These are phyloP conservation scores for Angophora floribunda DNA, from an alignment of 345 rosid species.

Conservation along the genomic window DNA sequence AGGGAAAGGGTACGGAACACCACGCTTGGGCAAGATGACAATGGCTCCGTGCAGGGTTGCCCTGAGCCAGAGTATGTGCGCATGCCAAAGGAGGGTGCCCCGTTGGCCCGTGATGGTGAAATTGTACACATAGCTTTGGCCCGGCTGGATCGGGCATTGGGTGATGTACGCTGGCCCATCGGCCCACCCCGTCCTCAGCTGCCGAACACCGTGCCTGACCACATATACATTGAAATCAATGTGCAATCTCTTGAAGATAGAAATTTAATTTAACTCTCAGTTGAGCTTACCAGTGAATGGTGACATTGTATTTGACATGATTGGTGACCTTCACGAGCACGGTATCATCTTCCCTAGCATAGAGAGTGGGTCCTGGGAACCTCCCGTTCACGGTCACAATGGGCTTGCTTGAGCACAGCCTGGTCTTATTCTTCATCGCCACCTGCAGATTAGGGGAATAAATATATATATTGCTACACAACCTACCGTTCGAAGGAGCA, in stretches of 20 bases:
- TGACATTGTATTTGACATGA: constrained; percentile 73
- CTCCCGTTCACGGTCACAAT: constrained; percentile 76
- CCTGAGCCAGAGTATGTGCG: constrained; percentile 90
- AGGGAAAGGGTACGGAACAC: constrained; percentile 88
- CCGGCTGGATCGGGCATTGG: constrained; percentile 84
- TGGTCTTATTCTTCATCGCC: constrained; percentile 54
- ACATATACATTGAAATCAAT: background rate
- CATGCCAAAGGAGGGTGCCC: constrained; percentile 90
- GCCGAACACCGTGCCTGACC: constrained; percentile 77
- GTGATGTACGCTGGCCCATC: constrained; percentile 95
- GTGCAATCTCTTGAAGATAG: background rate
- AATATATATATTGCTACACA: background rate
- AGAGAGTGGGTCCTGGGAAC: constrained; percentile 84
- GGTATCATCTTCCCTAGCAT: constrained; percentile 82
- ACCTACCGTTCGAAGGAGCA: background rate
- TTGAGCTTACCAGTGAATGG: constrained; percentile 71
- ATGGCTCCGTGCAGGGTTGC: constrained; percentile 80
- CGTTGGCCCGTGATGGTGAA: constrained; percentile 86
- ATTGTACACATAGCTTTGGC: constrained; percentile 64
- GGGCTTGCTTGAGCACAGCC: constrained; percentile 69
- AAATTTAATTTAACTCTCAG: too few species aligned
- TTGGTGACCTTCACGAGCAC: constrained; percentile 73
- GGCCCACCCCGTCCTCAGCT: constrained; percentile 84
- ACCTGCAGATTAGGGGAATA: constrained; percentile 25
- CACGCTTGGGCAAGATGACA: constrained; percentile 72